Evolutionary conservation across 1,284 basidiomycete genomes (phyloP).

Genomic region (Ceraceosorus guamensis): DNA sequence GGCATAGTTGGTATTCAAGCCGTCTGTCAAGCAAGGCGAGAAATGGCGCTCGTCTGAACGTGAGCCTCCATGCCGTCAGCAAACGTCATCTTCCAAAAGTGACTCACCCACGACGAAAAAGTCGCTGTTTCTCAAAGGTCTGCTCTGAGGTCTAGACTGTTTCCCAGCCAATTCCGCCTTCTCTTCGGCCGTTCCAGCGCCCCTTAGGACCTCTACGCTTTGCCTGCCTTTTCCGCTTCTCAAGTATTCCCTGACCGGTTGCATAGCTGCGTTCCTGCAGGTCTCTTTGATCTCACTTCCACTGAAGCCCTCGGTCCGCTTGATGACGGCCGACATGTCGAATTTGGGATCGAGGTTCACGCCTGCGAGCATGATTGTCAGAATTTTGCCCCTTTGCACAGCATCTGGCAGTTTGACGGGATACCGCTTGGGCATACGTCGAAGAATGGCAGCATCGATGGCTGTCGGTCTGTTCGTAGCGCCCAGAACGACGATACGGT

Average conservation of each 20-base stretch:
- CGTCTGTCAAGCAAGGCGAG: no score
- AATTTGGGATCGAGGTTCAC: slow-evolving; percentile 60
- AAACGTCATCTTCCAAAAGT: no score
- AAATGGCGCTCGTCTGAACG: no score
- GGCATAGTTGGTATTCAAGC: no score
- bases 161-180: not conserved
- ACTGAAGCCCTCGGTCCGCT: slow-evolving; percentile 68
- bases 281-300: slow-evolving; percentile 90
- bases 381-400: slow-evolving; percentile 77
- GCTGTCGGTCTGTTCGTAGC: slow-evolving; percentile 92
- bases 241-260: slow-evolving; percentile 45
- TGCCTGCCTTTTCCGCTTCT: slow-evolving; percentile 34
- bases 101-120: not conserved
- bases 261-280: slow-evolving; percentile 63
- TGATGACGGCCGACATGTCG: slow-evolving; percentile 63
- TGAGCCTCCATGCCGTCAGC: no score
- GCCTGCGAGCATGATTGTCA: slow-evolving; percentile 62
- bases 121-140: not conserved
- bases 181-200: not conserved
- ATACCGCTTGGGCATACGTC: slow-evolving; percentile 97
- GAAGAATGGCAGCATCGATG: slow-evolving; percentile 88
- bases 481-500: slow-evolving; percentile 83
- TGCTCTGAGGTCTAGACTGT: not conserved
- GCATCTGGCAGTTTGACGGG: slow-evolving; percentile 73
- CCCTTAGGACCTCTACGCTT: not conserved